Percentiles rank a stretch among this genome's conserved stretches.
These are phyloP conservation scores for Yueomyces sinensis DNA, from an alignment of 805 yeast species.

Conservation along the genomic window DNA sequence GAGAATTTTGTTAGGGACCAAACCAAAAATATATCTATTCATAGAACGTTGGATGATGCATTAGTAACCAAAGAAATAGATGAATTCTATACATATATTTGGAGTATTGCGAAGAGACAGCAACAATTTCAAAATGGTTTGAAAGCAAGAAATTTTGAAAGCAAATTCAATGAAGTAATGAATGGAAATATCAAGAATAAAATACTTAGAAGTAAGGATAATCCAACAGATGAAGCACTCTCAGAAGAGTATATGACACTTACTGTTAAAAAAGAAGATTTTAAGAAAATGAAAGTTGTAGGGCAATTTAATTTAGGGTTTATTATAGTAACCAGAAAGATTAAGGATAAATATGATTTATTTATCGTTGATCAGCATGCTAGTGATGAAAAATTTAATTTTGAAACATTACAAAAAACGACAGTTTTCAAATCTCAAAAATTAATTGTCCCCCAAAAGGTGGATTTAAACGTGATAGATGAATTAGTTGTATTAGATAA, in stretches of 20 bases:
- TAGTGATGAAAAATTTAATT: slow-evolving; percentile 88
- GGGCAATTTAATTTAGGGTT: slow-evolving; percentile 97
- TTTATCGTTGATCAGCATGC: slow-evolving; percentile 97
- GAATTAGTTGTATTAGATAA: slow-evolving; percentile 59
- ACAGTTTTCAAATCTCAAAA: slow-evolving; percentile 56
- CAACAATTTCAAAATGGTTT: no score
- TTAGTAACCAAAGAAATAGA: no score
- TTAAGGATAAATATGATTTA: slow-evolving; percentile 35
- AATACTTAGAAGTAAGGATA: slow-evolving; percentile 29
- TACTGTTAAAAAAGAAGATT: slow-evolving; percentile 60
- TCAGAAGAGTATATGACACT: slow-evolving; percentile 41
- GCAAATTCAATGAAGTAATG: no score
- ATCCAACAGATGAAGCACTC: slow-evolving; percentile 37
- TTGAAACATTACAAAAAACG: slow-evolving; percentile 50
- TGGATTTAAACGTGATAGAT: slow-evolving; percentile 68
- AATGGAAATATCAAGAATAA: no score
- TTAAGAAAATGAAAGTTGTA: slow-evolving; percentile 57
- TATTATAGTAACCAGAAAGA: slow-evolving; percentile 53
- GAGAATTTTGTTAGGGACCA: neutral
- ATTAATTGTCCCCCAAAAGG: slow-evolving; percentile 40
- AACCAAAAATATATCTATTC: neutral
- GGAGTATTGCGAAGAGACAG: no score
- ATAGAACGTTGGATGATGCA: no score
- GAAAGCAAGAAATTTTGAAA: no score
- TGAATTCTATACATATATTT: no score